Evolutionary conservation across 495 filamentous ascomycete species (phyloP), one percentile per base, ranked within the genome.

Genomic region (Podospora conica): DNA sequence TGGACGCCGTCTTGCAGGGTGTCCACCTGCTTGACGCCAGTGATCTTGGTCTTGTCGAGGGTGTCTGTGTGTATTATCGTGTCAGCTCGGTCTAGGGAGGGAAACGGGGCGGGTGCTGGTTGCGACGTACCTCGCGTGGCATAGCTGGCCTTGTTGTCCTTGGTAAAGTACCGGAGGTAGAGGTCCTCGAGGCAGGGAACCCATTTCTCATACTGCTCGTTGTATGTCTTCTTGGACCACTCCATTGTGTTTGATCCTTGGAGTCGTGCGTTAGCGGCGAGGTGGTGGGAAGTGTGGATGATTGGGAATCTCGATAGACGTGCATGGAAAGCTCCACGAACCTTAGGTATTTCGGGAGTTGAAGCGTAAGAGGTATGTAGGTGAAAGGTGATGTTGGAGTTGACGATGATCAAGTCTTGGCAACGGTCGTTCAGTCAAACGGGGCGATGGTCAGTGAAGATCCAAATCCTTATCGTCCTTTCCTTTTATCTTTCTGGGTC

Each of bases 171-270:
- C 40, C 77, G 79, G 20, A 91, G 81, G 70, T 89, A 90, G 62
- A 83, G 74, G 74, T 91, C 89, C 69, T 91, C 89, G 40, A 90
- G 80, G 87, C 88, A 91, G 6, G 89, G 88, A 76, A 90, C 84
- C 89, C 88, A 91, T 60, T 79, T 81, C 69, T 90, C 86, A 72
- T 91, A 90, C 70, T 89, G 84, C 11, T 83, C 74, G 73, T 87
- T 84, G 79, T 88, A 89, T 12, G 77, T 80, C 57, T 85, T 73
- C 66, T 81, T 83, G 20, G 79, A 77, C 84, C 84, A 86, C 69
- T 88, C 83, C 73, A 79, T 76, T 24, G 60, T 67, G 24, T 11
- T n/a, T 55, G 40, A 18, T 48, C n/a, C 40, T 48, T 48, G 40
- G 15, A 6, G 6, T 3, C 7, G 15, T n/a, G 31, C 31, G 59